These are phyloP conservation scores for Plasmodium yoelii DNA, from an alignment of 169 alveolate genomes.

Conservation along the genomic window DNA sequence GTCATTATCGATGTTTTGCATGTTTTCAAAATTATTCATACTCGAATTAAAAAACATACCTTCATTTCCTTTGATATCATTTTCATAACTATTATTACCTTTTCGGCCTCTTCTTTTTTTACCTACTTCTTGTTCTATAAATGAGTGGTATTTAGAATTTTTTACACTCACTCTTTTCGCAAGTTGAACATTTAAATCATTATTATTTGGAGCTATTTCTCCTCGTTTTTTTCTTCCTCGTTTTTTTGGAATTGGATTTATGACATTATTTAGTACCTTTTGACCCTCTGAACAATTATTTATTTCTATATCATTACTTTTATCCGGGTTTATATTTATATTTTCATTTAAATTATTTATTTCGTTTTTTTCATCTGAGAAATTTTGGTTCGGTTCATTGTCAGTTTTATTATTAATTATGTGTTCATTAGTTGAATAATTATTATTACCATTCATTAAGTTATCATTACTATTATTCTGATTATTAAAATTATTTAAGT, in stretches of 20 bases:
- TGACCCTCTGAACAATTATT: too few relatives aligned
- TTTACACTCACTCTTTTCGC: too few relatives aligned
- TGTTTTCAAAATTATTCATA: neutral
- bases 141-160: too few relatives aligned
- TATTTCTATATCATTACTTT: too few relatives aligned
- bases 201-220: too few relatives aligned
- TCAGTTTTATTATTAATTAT: neutral
- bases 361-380: neutral
- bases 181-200: too few relatives aligned
- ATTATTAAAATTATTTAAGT: neutral
- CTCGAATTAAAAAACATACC: neutral
- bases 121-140: too few relatives aligned
- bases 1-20: neutral
- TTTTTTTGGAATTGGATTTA: too few relatives aligned
- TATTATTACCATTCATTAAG: neutral
- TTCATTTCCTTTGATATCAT: neutral
- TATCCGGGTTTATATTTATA: neutral
- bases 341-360: neutral
- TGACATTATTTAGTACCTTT: too few relatives aligned
- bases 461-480: neutral
- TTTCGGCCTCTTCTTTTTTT: neutral
- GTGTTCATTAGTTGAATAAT: neutral
- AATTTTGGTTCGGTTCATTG: neutral
- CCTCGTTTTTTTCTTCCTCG: too few relatives aligned
- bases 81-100: neutral